Percentiles rank a stretch among this genome's conserved stretches.
Conservation (phyloP, 805 yeast genomes). For the Yueomyces sp. region DNA sequence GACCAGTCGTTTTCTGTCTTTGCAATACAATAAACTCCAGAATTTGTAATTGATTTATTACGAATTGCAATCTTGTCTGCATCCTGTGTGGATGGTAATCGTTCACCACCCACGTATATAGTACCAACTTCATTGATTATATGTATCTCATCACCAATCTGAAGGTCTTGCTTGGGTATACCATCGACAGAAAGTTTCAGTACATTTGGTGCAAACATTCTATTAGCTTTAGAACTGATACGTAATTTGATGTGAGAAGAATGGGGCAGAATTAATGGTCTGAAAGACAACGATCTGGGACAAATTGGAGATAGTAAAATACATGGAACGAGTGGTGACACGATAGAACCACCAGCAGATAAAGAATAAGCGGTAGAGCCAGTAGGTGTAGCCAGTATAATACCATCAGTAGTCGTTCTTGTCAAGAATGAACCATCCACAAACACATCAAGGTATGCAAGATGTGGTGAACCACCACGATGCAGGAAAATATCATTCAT, state of each 20-base stretch:
- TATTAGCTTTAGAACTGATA: conserved; percentile 34
- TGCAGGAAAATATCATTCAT: conserved; percentile 88
- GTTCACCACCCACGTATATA: conserved; percentile 37
- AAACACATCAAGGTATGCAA: conserved; percentile 70
- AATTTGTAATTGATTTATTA: conserved; percentile 15
- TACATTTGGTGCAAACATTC: conserved; percentile 16
- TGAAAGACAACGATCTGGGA: conserved; percentile 78
- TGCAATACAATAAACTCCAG: conserved; percentile 83
- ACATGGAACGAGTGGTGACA: conserved; percentile 77
- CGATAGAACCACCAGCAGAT: conserved; percentile 84
- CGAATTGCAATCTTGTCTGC: conserved; percentile 6
- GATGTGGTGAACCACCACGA: conserved; percentile 77
- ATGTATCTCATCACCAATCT: conserved; percentile 69
- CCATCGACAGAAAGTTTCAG: conserved; percentile 76
- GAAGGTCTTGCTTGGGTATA: conserved; percentile 52
- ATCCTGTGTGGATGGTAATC: conserved; percentile 27
- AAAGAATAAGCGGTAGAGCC: conserved; percentile 91
- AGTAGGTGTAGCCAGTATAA: conserved; percentile 77
- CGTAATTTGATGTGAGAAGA: conserved; percentile 59
- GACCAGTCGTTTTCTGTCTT: conserved; percentile 84
- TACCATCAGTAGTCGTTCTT: conserved; percentile 86
- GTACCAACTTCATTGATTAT: conserved; percentile 55
- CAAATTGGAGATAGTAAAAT: conserved; percentile 81
- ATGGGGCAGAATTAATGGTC: conserved; percentile 76
- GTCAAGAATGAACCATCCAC: conserved; percentile 79